phyloP scores from a whole-genome alignment of 371 early-diverging fungal species.

The Gilbertella persicaria region DNA sequence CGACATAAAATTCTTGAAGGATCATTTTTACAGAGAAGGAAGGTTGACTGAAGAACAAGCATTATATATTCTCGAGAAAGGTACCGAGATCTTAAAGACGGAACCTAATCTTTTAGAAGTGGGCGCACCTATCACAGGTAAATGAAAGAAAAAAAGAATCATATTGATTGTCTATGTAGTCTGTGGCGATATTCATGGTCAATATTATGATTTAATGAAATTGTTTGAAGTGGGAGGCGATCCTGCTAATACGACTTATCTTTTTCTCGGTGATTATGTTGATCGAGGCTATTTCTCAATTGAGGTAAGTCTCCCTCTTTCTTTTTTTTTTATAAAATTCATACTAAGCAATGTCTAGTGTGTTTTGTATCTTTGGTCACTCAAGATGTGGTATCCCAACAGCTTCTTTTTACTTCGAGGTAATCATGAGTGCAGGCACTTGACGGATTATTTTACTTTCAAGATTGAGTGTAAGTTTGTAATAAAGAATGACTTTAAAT shows the following conservation, averaged over 20 bases:
- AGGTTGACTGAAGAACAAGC: conserved; percentile 93
- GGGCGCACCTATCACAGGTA: conserved; percentile 65
- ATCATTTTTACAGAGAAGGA: conserved; percentile 92
- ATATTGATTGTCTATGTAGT: conserved; percentile 43
- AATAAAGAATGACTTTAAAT: conserved; percentile 12
- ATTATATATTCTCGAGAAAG: conserved; percentile 78
- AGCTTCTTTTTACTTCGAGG: conserved; percentile 94
- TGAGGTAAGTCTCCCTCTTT: conserved; percentile 69
- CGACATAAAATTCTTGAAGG: conserved; percentile 80
- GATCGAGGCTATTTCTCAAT: conserved; percentile 96
- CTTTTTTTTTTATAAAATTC: no score
- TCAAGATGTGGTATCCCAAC: conserved; percentile 94
- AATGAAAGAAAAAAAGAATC: background rate
- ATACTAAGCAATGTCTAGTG: conserved; percentile 55
- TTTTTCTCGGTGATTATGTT: conserved; percentile 98
- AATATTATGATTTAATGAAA: conserved; percentile 98
- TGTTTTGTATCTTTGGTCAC: conserved; percentile 85
- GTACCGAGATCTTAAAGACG: conserved; percentile 73
- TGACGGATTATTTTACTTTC: conserved; percentile 99
- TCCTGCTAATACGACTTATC: conserved; percentile 84
- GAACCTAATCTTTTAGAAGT: conserved; percentile 90
- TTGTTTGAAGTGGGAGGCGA: conserved; percentile 97
- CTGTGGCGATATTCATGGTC: conserved; percentile 99
- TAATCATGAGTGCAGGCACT: conserved; percentile 98
- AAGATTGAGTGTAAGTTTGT: conserved; percentile 90